phyloP scores from a whole-genome alignment of 129 eudicot genomes.

The Artemisia annua region DNA sequence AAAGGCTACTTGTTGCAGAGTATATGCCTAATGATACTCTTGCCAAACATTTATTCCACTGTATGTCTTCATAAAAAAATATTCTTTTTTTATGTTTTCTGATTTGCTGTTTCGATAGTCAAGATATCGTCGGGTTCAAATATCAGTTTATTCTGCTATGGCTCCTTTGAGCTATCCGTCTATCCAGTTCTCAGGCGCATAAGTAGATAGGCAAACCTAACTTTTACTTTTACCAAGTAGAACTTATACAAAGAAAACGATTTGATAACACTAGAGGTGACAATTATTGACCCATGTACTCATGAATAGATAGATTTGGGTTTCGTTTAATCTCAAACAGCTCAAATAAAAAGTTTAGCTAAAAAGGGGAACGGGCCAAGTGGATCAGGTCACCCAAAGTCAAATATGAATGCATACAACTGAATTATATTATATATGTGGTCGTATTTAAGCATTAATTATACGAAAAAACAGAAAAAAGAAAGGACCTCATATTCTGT shows the following conservation, averaged over 20 bases:
- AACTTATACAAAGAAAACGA: background rate
- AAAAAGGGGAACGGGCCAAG: background rate
- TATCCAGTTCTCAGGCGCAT: too few species aligned
- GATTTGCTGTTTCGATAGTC: conserved; percentile 2
- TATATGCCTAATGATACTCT: conserved; percentile 87
- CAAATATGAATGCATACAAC: background rate
- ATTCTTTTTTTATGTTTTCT: background rate
- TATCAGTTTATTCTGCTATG: background rate
- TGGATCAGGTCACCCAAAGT: background rate
- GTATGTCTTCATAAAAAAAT: conserved; percentile 36
- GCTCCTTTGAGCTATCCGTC: too few species aligned
- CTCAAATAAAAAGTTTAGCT: background rate
- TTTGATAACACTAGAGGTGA: background rate
- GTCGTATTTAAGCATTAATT: background rate
- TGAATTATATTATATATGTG: background rate
- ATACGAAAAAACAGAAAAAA: too few species aligned
- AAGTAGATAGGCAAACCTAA: too few species aligned
- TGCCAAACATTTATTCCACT: conserved; percentile 82
- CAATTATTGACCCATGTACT: background rate
- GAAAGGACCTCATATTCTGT: background rate
- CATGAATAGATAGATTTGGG: background rate
- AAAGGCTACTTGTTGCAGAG: conserved; percentile 92
- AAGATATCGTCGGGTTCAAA: background rate
- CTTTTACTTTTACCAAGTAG: background rate
- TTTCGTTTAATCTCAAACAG: background rate